Conservation (phyloP, 2,329 filamentous ascomycete species). For the Colletotrichum agaves region DNA sequence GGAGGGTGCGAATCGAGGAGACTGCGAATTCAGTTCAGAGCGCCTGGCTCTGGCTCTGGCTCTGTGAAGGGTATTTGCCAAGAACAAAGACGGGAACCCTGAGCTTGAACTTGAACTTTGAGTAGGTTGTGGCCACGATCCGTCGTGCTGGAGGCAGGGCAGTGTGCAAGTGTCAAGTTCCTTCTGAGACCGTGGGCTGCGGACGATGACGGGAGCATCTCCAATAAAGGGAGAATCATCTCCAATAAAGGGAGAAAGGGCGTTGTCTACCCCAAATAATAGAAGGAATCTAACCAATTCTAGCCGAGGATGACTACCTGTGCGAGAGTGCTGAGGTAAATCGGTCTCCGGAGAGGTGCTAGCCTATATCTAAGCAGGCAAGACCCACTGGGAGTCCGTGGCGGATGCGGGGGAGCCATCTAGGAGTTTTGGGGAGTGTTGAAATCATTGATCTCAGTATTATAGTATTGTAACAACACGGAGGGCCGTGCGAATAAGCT, state of each 20-base stretch:
- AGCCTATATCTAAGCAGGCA: conserved; percentile 2
- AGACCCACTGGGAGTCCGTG: conserved; percentile 2
- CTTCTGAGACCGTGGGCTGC: too few relatives aligned
- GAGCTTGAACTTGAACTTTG: too few relatives aligned
- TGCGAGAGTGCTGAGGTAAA: not conserved
- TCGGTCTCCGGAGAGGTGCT: not conserved
- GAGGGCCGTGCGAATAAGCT: too few relatives aligned
- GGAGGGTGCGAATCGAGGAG: not conserved
- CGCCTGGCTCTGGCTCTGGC: not conserved
- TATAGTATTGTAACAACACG: too few relatives aligned
- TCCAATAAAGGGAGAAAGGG: not conserved
- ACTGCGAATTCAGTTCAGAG: conserved; percentile 8
- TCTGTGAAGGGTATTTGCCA: too few relatives aligned
- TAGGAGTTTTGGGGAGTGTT: too few relatives aligned
- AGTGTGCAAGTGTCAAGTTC: too few relatives aligned
- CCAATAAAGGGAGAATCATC: conserved; percentile 1
- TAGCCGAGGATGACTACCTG: not conserved
- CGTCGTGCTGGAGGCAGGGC: too few relatives aligned
- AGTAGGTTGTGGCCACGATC: too few relatives aligned
- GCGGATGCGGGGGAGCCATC: conserved; percentile 30
- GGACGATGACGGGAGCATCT: not conserved
- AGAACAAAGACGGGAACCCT: too few relatives aligned
- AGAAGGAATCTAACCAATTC: not conserved
- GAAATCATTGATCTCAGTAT: too few relatives aligned
- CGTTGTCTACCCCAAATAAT: not conserved